These are phyloP conservation scores for Aspergillus mulundensis DNA, from an alignment of 495 filamentous ascomycete genomes.

Conservation along the genomic window DNA sequence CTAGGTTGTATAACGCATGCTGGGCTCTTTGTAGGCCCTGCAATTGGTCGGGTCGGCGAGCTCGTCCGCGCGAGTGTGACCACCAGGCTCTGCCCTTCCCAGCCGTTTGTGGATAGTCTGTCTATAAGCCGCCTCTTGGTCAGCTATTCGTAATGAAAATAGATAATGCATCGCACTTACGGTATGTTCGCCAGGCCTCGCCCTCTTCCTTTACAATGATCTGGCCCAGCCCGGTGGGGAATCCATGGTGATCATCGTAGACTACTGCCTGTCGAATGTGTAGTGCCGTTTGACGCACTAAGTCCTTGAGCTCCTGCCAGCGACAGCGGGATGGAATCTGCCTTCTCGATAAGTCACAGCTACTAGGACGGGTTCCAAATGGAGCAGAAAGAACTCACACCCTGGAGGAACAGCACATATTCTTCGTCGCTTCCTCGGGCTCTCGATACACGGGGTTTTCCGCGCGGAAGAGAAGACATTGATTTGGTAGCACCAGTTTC, in stretches of 20 bases:
- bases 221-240: constrained; percentile 44
- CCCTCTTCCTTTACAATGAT: constrained; percentile 49
- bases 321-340: constrained; percentile 46
- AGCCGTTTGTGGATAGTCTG: constrained; percentile 41
- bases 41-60: constrained; percentile 41
- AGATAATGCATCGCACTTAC: constrained; percentile 21
- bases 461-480: constrained; percentile 33
- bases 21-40: constrained; percentile 42
- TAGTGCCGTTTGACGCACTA: constrained; percentile 43
- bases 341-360: constrained; percentile 12
- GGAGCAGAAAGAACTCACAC: constrained; percentile 25
- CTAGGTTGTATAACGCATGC: constrained; percentile 23
- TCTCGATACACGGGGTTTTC: constrained; percentile 30
- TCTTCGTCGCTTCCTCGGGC: constrained; percentile 40
- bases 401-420: constrained; percentile 46
- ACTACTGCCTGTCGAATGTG: constrained; percentile 48
- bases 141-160: background rate
- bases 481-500: background rate
- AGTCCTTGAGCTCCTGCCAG: constrained; percentile 48
- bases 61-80: constrained; percentile 43
- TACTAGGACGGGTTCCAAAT: background rate
- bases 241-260: constrained; percentile 45
- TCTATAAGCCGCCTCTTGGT: constrained; percentile 21
- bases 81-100: constrained; percentile 44
- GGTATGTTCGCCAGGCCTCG: constrained; percentile 46